Base-by-base conservation (phyloP, 2,329 filamentous ascomycete species). In the Cylindrodendrum hubeiense region DNA sequence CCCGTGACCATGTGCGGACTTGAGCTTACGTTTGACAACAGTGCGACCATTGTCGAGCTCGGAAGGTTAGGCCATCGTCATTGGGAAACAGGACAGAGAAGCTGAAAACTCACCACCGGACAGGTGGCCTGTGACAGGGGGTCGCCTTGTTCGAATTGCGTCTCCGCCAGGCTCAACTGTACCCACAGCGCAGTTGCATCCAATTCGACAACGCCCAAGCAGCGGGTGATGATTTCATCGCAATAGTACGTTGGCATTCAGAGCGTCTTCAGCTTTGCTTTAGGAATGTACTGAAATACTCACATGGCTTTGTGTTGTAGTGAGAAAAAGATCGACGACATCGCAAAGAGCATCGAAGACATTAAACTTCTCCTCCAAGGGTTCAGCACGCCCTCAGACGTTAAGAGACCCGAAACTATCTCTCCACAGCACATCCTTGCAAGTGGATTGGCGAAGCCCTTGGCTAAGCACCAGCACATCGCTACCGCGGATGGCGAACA, bases 321-420 rank as follows among this genome's bases (percentile, higher is more conserved):
- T 61, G 79, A 81, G 51, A 73, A 70, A 47, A 81, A 81, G 59
- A 79, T 81, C 26, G 78, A 81, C 39, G 70, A 72, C 2, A 79
- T 79, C 43, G 76, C 71, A 46, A 72, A 69, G 21, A 77, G 78
- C 58, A 70, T 81, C 39, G 72, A 77, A 22, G 71, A 71, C 15
- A 80, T 81, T 47, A 77, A 79, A 60, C 52, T 44, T n/a, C 43
- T 75, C 4, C 44, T 75, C 1, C 55, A 67, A 44, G 59, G 67
- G 4, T 67, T 79, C 17, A 61, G 65, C 3, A 12, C 60, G 12
- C 24, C 19, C 21, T 34, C 19, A 17, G 19, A n/a, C 3, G 22
- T 37, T 19, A 6, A 44, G 7, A 30, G 21, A 28, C 22, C 8
- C 10, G 24, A 39, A 5, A 9, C 8, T 13, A 17, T 12, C 17